A percentile compares a stretch with the other conserved stretches of the same genome.
Conservation (phyloP, 2,329 filamentous ascomycete species). For the Diaporthe sp. region DNA sequence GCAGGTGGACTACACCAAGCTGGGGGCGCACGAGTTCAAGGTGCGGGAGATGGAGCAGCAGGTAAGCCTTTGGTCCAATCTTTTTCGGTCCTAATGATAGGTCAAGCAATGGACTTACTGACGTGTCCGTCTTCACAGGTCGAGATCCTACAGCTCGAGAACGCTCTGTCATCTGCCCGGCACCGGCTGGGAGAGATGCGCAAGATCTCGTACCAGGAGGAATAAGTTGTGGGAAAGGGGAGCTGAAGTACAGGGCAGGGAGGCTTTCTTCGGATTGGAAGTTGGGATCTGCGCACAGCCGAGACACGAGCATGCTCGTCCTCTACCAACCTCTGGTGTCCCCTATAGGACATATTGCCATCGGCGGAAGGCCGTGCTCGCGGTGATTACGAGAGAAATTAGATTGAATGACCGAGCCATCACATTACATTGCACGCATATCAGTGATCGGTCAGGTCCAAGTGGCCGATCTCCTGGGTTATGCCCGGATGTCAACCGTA, state of each 20-base stretch:
- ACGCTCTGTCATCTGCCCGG: conserved; percentile 82
- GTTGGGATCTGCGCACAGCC: not conserved
- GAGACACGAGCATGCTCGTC: not conserved
- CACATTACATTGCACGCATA: conserved; percentile 2
- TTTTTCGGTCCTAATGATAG: not conserved
- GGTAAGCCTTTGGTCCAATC: conserved; percentile 68
- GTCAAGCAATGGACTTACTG: not conserved
- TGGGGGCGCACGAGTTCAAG: conserved; percentile 97
- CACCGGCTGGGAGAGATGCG: conserved; percentile 95
- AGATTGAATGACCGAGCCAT: conserved; percentile 16
- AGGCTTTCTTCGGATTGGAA: not conserved
- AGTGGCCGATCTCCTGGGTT: not conserved
- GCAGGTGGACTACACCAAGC: conserved; percentile 85
- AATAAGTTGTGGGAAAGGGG: conserved; percentile 55
- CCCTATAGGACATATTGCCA: not conserved
- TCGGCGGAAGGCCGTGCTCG: not conserved
- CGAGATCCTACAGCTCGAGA: conserved; percentile 96
- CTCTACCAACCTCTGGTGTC: not conserved
- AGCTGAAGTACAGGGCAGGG: not conserved
- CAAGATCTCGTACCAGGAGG: conserved; percentile 94
- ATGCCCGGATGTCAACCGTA: not conserved
- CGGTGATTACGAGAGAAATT: not conserved
- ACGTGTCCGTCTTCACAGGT: conserved; percentile 70
- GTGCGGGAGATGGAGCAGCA: conserved; percentile 99
- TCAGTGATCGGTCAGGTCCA: not conserved